Evolutionary conservation across 768 basidiomycete species (phyloP).

Genomic region (Candolleomyces eurysporus): DNA sequence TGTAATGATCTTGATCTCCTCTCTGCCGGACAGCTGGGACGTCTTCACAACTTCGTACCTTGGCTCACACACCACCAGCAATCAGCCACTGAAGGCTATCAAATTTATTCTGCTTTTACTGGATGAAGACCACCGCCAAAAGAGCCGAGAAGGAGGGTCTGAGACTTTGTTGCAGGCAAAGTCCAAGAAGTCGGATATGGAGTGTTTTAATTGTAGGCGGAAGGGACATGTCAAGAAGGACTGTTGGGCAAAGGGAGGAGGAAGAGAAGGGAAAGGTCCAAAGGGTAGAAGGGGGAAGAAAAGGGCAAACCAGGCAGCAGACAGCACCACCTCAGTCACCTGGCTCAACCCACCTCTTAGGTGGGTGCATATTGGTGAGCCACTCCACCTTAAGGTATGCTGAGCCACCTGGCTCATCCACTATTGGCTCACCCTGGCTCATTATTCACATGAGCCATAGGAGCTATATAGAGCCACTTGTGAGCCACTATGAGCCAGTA

Average conservation of each 20-base stretch:
- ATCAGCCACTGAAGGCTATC: constrained; percentile 7
- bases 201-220: constrained; percentile 31
- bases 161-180: background rate
- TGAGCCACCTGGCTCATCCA: too few species aligned
- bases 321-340: too few species aligned
- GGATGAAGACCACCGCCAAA: constrained; percentile 1
- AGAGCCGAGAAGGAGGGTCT: background rate
- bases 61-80: constrained; percentile 10
- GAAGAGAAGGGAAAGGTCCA: constrained; percentile 32
- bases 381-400: too few species aligned
- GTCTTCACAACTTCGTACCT: constrained; percentile 18
- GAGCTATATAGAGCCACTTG: too few species aligned
- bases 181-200: constrained; percentile 5
- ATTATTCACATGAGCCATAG: too few species aligned
- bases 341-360: too few species aligned
- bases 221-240: constrained; percentile 26
- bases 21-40: constrained; percentile 23
- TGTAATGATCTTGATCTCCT: constrained; percentile 21
- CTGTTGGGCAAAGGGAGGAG: constrained; percentile 38
- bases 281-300: constrained; percentile 23
- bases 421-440: too few species aligned
- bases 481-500: too few species aligned
- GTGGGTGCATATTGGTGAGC: too few species aligned
- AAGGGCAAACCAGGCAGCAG: constrained; percentile 12
- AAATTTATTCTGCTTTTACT: constrained; percentile 15